Conservation (phyloP, 768 basidiomycete species). For the Leucosporidium yakuticum region DNA sequence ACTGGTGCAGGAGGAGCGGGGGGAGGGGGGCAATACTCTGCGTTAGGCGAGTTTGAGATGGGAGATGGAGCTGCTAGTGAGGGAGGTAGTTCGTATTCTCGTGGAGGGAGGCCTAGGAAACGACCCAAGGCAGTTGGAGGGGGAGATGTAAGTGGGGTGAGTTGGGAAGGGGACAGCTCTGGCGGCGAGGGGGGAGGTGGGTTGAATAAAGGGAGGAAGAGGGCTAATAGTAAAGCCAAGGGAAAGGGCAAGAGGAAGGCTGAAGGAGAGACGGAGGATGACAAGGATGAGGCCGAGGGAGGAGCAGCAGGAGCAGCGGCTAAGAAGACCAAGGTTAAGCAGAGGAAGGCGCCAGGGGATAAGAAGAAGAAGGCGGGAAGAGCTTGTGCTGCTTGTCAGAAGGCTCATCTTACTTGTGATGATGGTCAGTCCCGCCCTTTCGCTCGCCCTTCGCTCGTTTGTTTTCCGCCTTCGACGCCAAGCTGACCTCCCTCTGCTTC, state of each 20-base stretch:
- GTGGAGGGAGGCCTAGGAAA: too few species aligned
- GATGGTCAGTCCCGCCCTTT: constrained; percentile 55
- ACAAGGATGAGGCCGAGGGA: neutral
- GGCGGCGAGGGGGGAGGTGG: neutral
- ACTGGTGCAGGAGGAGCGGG: too few species aligned
- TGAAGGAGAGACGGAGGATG: too few species aligned
- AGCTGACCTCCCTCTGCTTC: too few species aligned
- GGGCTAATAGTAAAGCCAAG: neutral
- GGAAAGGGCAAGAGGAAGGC: neutral
- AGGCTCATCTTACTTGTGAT: constrained; percentile 96
- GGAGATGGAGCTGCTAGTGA: too few species aligned
- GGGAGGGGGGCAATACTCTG: too few species aligned
- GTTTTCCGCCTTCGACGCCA: too few species aligned
- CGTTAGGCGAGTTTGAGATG: too few species aligned
- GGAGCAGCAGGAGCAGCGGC: neutral
- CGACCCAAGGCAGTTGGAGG: neutral
- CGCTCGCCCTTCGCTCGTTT: too few species aligned
- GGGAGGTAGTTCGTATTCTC: too few species aligned
- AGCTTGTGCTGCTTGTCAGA: constrained; percentile 93
- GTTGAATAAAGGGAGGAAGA: neutral
- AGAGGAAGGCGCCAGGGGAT: neutral
- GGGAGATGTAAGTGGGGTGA: neutral
- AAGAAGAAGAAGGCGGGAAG: constrained; percentile 85
- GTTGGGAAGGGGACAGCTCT: neutral
- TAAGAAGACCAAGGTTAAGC: neutral